A percentile compares a stretch with the other conserved stretches of the same genome.
These are phyloP conservation scores for Sugiyamaella floridensis DNA, from an alignment of 805 yeast species.

Conservation along the genomic window DNA sequence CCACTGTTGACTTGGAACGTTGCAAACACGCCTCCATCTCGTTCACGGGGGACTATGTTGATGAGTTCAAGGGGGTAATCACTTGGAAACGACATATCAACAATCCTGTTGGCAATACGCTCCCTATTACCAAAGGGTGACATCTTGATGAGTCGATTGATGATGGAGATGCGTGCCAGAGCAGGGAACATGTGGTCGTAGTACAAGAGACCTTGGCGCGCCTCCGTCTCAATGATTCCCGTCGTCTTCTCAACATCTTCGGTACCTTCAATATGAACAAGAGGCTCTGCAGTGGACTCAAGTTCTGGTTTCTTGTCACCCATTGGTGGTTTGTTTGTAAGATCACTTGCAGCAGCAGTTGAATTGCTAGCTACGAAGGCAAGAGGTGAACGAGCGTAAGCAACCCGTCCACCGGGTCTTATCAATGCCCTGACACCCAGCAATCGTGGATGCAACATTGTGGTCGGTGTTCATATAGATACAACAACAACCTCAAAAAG, in stretches of 20 bases:
- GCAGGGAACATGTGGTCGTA: conserved; percentile 49
- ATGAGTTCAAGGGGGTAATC: conserved; percentile 38
- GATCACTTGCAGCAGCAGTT: background rate
- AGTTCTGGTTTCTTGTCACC: background rate
- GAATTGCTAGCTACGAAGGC: background rate
- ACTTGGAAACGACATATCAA: conserved; percentile 21
- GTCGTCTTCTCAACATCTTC: conserved; percentile 20
- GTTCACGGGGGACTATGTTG: conserved; percentile 58
- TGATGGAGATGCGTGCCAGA: conserved; percentile 3
- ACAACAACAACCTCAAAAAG: background rate
- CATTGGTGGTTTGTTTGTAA: background rate
- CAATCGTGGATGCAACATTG: background rate
- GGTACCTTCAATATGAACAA: conserved; percentile 4
- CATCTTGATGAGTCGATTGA: background rate
- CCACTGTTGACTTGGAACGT: conserved; percentile 57
- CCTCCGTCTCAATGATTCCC: conserved; percentile 21
- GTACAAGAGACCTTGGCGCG: conserved; percentile 36
- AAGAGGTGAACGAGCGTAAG: background rate
- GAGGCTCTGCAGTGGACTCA: background rate
- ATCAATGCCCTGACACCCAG: background rate
- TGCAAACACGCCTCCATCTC: conserved; percentile 95
- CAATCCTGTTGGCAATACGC: conserved; percentile 12
- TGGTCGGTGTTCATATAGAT: too few relatives aligned
- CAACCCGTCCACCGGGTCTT: background rate
- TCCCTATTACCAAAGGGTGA: conserved; percentile 6